Conservation (phyloP, 2,329 filamentous ascomycete species). For the Exophiala aquamarina region DNA sequence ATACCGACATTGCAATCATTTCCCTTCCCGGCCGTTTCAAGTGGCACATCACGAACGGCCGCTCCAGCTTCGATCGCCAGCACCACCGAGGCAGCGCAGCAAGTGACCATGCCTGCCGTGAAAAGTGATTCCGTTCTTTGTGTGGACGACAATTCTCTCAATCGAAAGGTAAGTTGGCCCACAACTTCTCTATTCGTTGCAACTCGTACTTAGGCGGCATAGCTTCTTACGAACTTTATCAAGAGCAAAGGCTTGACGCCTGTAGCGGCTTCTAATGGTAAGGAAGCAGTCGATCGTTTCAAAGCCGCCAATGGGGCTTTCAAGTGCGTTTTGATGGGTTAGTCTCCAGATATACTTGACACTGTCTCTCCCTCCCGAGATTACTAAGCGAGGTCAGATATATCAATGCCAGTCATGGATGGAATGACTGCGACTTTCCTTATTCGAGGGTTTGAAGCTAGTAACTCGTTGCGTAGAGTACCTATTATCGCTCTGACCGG, state of each 20-base stretch:
- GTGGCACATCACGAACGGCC: too few species aligned
- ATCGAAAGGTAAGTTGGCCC: conserved; percentile 36
- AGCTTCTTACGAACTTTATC: conserved; percentile 42
- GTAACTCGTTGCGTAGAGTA: conserved; percentile 11
- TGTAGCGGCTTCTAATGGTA: conserved; percentile 42
- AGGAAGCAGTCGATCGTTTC: conserved; percentile 32
- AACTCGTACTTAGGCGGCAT: background rate
- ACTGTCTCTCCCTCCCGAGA: too few species aligned
- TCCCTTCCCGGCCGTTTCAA: too few species aligned
- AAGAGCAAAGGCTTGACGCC: conserved; percentile 36
- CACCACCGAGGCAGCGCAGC: background rate
- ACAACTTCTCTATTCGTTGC: too few species aligned
- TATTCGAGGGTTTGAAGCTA: conserved; percentile 30
- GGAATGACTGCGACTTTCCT: conserved; percentile 31
- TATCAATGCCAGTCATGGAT: conserved; percentile 37
- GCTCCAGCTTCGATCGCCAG: too few species aligned
- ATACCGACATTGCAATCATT: background rate
- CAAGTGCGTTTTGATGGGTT: conserved; percentile 28
- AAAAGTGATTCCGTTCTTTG: conserved; percentile 25
- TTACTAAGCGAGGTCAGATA: conserved; percentile 22
- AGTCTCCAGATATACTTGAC: too few species aligned
- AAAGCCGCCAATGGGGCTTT: conserved; percentile 3
- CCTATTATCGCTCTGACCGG: conserved; percentile 34
- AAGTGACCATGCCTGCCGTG: background rate
- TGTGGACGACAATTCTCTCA: conserved; percentile 47